These are phyloP conservation scores for Penicillium herquei DNA, from an alignment of 495 filamentous ascomycete species.

Conservation along the genomic window DNA sequence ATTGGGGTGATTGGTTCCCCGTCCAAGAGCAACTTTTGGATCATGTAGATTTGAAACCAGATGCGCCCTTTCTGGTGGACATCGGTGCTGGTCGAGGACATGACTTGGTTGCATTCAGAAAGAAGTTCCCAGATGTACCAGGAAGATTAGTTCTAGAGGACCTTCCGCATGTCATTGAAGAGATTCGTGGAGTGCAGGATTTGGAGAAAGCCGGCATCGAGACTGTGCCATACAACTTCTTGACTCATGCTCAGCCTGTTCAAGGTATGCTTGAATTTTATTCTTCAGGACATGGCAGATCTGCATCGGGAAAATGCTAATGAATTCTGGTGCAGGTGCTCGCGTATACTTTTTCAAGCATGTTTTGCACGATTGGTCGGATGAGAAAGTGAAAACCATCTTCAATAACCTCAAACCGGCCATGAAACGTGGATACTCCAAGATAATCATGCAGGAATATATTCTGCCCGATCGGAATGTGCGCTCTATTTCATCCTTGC, in stretches of 20 bases:
- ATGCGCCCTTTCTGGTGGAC: slow-evolving; percentile 48
- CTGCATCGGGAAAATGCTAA: no score
- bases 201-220: no score
- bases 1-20: slow-evolving; percentile 35
- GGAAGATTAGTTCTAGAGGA: slow-evolving; percentile 48
- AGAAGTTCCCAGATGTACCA: slow-evolving; percentile 14
- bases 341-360: slow-evolving; percentile 46
- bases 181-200: not conserved
- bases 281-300: no score
- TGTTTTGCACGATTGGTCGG: slow-evolving; percentile 50
- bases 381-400: slow-evolving; percentile 37
- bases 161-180: slow-evolving; percentile 35
- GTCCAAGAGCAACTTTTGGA: slow-evolving; percentile 19
- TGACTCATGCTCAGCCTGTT: no score
- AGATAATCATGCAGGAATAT: slow-evolving; percentile 37
- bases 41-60: slow-evolving; percentile 1
- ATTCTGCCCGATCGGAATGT: slow-evolving; percentile 31
- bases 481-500: slow-evolving; percentile 3
- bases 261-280: no score
- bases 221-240: no score
- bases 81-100: slow-evolving; percentile 49
- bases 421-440: slow-evolving; percentile 3
- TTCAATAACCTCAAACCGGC: slow-evolving; percentile 32
- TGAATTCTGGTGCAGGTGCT: slow-evolving; percentile 4
- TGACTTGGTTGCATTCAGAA: slow-evolving; percentile 37